A percentile compares a stretch with the other conserved stretches of the same genome.
These are phyloP conservation scores for Fraxinus velutina DNA, from an alignment of 305 asterid genomes.

Conservation along the genomic window DNA sequence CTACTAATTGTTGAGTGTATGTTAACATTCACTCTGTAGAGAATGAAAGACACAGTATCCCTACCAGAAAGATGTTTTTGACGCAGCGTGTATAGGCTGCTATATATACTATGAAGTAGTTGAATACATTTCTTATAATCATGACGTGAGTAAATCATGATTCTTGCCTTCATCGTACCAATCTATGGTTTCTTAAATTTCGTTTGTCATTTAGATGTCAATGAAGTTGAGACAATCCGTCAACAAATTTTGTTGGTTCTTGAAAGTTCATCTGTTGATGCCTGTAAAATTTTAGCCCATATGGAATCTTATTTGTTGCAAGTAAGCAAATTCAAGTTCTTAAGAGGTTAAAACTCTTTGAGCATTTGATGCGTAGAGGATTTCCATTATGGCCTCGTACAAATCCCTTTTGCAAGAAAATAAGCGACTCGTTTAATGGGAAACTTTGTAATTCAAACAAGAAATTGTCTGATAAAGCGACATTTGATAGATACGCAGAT, in stretches of 20 bases:
- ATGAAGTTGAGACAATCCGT: not conserved
- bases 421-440: not conserved
- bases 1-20: conserved; percentile 20
- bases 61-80: not conserved
- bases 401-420: not conserved
- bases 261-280: not conserved
- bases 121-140: not conserved
- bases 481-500: not conserved
- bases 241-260: not conserved
- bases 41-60: not conserved
- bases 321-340: not conserved
- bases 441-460: not conserved
- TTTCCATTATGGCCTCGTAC: not conserved
- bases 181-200: not conserved
- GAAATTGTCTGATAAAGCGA: not conserved
- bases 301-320: not conserved
- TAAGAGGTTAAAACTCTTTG: not conserved
- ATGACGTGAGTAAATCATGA: not conserved
- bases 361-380: not conserved
- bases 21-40: conserved; percentile 17
- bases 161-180: not conserved
- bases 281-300: not conserved
- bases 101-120: not conserved
- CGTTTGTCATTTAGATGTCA: not conserved
- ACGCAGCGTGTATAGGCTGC: not conserved